Evolutionary conservation across 2,329 filamentous ascomycete genomes (phyloP), one percentile per base, ranked within the genome.

Genomic region (Chaetoscypha palmicola): DNA sequence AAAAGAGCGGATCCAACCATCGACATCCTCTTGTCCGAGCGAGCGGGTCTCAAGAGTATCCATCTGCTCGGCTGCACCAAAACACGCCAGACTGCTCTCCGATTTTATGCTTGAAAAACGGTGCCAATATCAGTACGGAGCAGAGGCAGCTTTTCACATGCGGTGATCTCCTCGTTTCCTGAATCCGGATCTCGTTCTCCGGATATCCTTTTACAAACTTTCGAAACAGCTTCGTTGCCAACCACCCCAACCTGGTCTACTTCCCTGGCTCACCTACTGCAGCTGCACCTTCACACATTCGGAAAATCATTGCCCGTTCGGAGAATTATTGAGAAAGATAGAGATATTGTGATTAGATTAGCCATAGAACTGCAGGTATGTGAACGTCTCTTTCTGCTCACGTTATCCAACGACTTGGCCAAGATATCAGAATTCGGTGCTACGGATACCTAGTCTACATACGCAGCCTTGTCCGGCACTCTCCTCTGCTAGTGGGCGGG

Each of bases 241-340:
- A 33, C 26, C 28, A 19, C 16, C 20, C 30, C 4, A 34, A 16
- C 26, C 35, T 7, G 11, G 30, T 17, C n/a, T 8, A 11, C 19
- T 53, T 66, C 73, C 52, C 59, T 70, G 30, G 36, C 77, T 45
- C 68, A 73, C 50, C 73, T 73, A 31, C 61, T 76, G 48, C 74
- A 42, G 74, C 75, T 45, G 68, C 73, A 43, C 42, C 41, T 16
- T 22, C 48, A 14, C 78, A 74, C 12, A 5, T 30, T 26, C 38
- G 38, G 44, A 35, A 46, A 34, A 46, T 31, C 22, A 22, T 36
- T 38, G 8, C 39, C 44, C 33, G 24, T 33, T 31, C 26, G 16
- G 37, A 38, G 17, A 19, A 38, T 38, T 38, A 4, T 35, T 30
- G 31, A 36, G 34, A 28, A 34, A 33, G 31, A 41, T 37, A 24